Evolutionary conservation across 2,329 filamentous ascomycete genomes (phyloP).

Genomic region (Elsinoe perseae): DNA sequence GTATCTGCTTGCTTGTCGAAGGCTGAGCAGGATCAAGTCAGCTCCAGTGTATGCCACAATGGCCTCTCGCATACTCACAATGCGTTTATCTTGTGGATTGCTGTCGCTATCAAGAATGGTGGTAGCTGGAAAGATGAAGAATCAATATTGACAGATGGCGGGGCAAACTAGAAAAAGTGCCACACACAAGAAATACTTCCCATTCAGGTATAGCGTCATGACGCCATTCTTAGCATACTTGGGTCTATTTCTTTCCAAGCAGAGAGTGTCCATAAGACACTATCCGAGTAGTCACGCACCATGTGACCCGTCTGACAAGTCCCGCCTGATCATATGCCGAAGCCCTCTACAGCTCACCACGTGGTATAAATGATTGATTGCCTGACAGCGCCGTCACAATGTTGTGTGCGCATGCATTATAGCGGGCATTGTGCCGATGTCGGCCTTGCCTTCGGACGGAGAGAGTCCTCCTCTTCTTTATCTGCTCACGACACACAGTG

Average conservation of each 20-base stretch:
- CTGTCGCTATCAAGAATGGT: background rate
- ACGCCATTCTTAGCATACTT: slow-evolving; percentile 4
- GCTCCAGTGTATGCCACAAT: too few species aligned
- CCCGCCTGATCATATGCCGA: background rate
- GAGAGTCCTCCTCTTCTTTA: too few species aligned
- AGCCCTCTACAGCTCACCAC: background rate
- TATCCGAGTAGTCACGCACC: background rate
- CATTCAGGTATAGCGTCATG: slow-evolving; percentile 6
- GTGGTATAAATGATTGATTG: background rate
- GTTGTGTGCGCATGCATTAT: background rate
- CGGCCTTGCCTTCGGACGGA: background rate
- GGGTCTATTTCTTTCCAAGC: background rate
- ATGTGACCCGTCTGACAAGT: background rate
- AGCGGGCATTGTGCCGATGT: background rate
- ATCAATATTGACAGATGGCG: slow-evolving; percentile 8
- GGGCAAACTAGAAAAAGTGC: slow-evolving; percentile 1
- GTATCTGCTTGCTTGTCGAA: background rate
- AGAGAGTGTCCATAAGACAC: background rate
- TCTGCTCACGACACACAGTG: too few species aligned
- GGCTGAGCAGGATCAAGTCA: too few species aligned
- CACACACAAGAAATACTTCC: slow-evolving; percentile 8
- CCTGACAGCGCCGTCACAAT: background rate
- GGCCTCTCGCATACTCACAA: too few species aligned
- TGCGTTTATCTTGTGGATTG: too few species aligned
- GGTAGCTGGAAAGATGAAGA: slow-evolving; percentile 5